Conservation (phyloP, 2,329 filamentous ascomycete species). For the Fusarium heterosporum region DNA sequence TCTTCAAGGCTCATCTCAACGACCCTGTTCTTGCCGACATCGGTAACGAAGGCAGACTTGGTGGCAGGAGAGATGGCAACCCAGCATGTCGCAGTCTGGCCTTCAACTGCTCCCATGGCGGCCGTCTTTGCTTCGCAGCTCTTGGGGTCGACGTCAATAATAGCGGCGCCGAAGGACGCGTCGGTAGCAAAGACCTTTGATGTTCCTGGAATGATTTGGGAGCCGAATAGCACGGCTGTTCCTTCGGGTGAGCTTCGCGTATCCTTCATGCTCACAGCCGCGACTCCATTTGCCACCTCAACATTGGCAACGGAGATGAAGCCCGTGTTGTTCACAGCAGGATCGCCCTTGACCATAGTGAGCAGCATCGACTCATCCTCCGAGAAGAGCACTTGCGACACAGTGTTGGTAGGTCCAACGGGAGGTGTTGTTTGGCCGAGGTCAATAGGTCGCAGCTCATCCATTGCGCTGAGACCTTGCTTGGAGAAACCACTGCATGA, state of each 20-base stretch:
- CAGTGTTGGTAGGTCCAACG: conserved; percentile 66
- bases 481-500: conserved; percentile 57
- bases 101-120: conserved; percentile 57
- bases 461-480: conserved; percentile 57
- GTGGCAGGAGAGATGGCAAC: conserved; percentile 61
- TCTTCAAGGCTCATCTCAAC: conserved; percentile 66
- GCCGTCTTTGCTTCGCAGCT: conserved; percentile 50
- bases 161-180: conserved; percentile 66
- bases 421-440: conserved; percentile 69
- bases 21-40: conserved; percentile 63
- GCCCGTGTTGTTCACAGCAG: conserved; percentile 64
- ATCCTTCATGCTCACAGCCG: conserved; percentile 44
- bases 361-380: conserved; percentile 63
- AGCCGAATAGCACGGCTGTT: conserved; percentile 70
- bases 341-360: conserved; percentile 71
- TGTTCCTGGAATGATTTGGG: conserved; percentile 58
- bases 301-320: conserved; percentile 66
- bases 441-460: conserved; percentile 60
- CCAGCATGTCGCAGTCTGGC: conserved; percentile 70
- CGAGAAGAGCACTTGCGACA: conserved; percentile 71
- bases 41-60: conserved; percentile 68
- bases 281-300: neutral
- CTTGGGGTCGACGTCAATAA: conserved; percentile 57
- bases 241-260: conserved; percentile 59
- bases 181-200: conserved; percentile 66